phyloP scores from a whole-genome alignment of 2,329 filamentous ascomycete species.

The Ceratocystis smalleyi region DNA sequence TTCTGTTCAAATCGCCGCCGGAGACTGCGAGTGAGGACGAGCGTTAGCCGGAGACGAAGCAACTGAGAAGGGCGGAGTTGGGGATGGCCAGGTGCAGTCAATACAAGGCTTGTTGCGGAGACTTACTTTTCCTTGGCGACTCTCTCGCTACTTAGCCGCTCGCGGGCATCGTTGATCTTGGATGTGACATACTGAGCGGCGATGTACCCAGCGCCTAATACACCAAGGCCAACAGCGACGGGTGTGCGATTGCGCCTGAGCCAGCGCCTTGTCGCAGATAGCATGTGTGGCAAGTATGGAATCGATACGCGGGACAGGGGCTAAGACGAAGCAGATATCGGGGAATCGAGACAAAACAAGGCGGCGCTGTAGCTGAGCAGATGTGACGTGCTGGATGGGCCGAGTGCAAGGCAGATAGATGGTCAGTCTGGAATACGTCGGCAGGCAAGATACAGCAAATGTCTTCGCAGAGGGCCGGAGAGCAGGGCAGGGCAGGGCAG shows the following conservation, averaged over 20 bases:
- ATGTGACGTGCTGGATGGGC: too few species aligned
- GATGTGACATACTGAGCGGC: constrained; percentile 82
- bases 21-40: constrained; percentile 40
- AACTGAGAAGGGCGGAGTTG: too few species aligned
- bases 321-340: not conserved
- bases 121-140: constrained; percentile 88
- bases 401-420: too few species aligned
- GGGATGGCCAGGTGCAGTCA: not conserved
- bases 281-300: constrained; percentile 30
- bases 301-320: not conserved
- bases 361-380: too few species aligned
- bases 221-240: constrained; percentile 72
- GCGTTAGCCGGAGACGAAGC: not conserved
- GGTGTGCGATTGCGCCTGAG: constrained; percentile 80
- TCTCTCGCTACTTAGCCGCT: constrained; percentile 91
- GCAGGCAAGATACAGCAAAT: not conserved
- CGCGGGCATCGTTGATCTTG: constrained; percentile 83
- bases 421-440: not conserved
- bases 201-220: constrained; percentile 80
- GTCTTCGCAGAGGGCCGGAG: too few species aligned
- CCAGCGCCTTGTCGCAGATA: constrained; percentile 70
- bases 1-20: constrained; percentile 96
- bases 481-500: too few species aligned
- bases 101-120: not conserved
- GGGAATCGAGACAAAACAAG: too few species aligned